Percentiles rank a stretch among this genome's conserved stretches.
These are phyloP conservation scores for Lipomyces lipofer DNA, from an alignment of 805 yeast genomes.

Conservation along the genomic window DNA sequence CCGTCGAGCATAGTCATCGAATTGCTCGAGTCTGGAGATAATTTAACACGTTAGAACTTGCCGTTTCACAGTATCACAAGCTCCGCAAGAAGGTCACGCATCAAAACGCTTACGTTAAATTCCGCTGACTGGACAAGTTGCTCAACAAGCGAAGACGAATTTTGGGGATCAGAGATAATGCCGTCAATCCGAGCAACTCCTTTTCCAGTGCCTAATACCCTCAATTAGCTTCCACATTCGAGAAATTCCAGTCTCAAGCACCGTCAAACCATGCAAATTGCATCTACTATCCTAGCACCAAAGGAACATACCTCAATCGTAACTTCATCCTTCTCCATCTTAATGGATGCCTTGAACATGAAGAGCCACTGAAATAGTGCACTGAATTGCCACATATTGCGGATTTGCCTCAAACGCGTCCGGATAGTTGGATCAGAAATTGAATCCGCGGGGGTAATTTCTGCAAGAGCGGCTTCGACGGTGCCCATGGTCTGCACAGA, in stretches of 20 bases:
- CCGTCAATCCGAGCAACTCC: constrained; percentile 36
- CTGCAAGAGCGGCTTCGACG: constrained; percentile 26
- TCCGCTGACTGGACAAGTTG: constrained; percentile 25
- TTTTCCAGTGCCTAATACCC: constrained; percentile 36
- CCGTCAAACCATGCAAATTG: constrained; percentile 10
- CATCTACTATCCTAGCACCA: background rate
- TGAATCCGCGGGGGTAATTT: constrained; percentile 22
- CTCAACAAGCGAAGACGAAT: constrained; percentile 26
- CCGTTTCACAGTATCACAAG: background rate
- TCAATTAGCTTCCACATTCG: background rate
- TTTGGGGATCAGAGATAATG: constrained; percentile 24
- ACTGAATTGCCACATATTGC: constrained; percentile 39
- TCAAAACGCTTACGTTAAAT: constrained; percentile 16
- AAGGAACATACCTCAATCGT: constrained; percentile 31
- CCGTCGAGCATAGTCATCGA: constrained; percentile 27
- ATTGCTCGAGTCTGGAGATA: constrained; percentile 19
- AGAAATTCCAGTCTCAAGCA: no score
- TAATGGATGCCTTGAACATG: constrained; percentile 32
- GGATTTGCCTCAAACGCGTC: constrained; percentile 27
- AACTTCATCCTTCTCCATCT: constrained; percentile 33
- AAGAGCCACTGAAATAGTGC: constrained; percentile 37
- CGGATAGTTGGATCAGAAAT: constrained; percentile 18
- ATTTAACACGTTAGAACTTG: background rate
- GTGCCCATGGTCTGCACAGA: constrained; percentile 19
- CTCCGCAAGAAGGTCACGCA: background rate